A percentile compares a stretch with the other conserved stretches of the same genome.
Evolutionary conservation across 164 flowering plant species (phyloP).

Genomic region (Magnolia sinica): DNA sequence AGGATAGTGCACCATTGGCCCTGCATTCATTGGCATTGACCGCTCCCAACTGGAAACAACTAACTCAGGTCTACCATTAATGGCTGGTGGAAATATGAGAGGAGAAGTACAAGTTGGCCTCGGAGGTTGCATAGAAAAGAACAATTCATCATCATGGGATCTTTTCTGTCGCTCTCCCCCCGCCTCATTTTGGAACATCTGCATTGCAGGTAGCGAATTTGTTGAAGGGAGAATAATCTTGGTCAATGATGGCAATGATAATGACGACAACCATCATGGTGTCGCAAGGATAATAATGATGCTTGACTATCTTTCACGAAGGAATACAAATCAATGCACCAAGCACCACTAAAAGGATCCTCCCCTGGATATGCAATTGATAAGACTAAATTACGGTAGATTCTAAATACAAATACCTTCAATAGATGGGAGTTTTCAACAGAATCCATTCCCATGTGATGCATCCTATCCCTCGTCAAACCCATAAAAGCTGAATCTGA

Average conservation of each 20-base stretch:
- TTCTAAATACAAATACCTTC: slow-evolving; percentile 43
- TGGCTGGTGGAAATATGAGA: slow-evolving; percentile 37
- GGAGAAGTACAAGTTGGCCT: slow-evolving; percentile 43
- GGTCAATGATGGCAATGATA: not conserved
- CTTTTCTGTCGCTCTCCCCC: slow-evolving; percentile 57
- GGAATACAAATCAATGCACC: not conserved
- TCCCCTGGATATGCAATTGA: not conserved
- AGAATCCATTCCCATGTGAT: slow-evolving; percentile 46
- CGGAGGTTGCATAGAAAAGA: slow-evolving; percentile 43
- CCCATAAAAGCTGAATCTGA: slow-evolving; percentile 63
- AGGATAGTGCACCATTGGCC: slow-evolving; percentile 38
- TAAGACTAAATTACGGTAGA: no score
- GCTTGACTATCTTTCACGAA: not conserved
- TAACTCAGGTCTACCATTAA: slow-evolving; percentile 39
- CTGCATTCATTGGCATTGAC: slow-evolving; percentile 36
- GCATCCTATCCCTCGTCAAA: slow-evolving; percentile 44
- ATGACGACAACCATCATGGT: not conserved
- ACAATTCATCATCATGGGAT: slow-evolving; percentile 46
- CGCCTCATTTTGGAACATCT: slow-evolving; percentile 55
- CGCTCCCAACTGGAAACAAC: slow-evolving; percentile 55
- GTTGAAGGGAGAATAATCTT: not conserved
- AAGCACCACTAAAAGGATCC: not conserved
- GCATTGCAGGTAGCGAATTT: slow-evolving; percentile 8
- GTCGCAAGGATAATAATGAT: not conserved
- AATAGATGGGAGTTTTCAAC: slow-evolving; percentile 51